phyloP scores from a whole-genome alignment of 164 flowering plant species.

The Nymphaea colorata region DNA sequence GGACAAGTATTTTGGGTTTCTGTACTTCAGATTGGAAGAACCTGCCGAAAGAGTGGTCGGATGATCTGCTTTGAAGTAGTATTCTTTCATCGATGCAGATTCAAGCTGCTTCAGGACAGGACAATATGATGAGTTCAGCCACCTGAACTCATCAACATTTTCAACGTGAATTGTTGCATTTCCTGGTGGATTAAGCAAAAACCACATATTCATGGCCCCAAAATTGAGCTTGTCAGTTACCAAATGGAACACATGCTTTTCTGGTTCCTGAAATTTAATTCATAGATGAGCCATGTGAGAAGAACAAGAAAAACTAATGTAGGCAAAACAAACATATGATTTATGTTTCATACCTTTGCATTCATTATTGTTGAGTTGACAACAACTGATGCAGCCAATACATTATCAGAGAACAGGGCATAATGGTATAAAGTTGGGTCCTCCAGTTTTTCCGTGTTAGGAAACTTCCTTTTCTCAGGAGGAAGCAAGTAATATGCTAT shows the following conservation, averaged over 20 bases:
- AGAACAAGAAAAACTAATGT: not conserved
- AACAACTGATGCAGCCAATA: conserved; percentile 96
- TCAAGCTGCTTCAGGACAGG: conserved; percentile 89
- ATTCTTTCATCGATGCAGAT: conserved; percentile 93
- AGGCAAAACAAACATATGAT: not conserved
- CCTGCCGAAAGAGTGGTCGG: conserved; percentile 77
- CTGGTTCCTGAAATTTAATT: conserved; percentile 60
- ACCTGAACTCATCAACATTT: conserved; percentile 96
- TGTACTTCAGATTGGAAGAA: conserved; percentile 87
- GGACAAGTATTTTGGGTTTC: conserved; percentile 95
- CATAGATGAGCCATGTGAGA: not conserved
- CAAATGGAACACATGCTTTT: conserved; percentile 94
- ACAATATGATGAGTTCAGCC: conserved; percentile 96
- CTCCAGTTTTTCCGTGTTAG: conserved; percentile 80
- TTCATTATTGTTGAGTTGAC: conserved; percentile 86
- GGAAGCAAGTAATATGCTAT: conserved; percentile 88
- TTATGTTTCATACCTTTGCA: conserved; percentile 61
- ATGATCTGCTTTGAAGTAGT: conserved; percentile 89
- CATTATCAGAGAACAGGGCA: conserved; percentile 97
- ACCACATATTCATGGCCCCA: conserved; percentile 99
- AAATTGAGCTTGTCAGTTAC: conserved; percentile 93
- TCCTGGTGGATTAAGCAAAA: conserved; percentile 90
- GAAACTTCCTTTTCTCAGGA: conserved; percentile 74
- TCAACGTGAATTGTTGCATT: conserved; percentile 95
- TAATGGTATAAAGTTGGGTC: conserved; percentile 83